phyloP scores from a whole-genome alignment of 2,329 filamentous ascomycete genomes.

The Hymenoscyphus scutula region DNA sequence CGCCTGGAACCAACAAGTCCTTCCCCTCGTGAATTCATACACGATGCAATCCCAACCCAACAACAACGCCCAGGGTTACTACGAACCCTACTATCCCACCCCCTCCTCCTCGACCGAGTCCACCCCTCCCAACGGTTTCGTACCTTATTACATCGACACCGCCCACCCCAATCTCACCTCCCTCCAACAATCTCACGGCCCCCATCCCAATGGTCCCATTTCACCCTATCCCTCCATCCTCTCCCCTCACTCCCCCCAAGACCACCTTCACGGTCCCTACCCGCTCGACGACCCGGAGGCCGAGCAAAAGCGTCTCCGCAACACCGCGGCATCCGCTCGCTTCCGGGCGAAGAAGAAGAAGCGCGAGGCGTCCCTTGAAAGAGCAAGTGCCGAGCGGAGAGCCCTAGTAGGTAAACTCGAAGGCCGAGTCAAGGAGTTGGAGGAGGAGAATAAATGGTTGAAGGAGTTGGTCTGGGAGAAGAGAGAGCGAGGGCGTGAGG shows the following conservation, averaged over 20 bases:
- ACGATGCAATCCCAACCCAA: conserved; percentile 12
- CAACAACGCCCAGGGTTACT: neutral
- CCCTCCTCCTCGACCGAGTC: conserved; percentile 14
- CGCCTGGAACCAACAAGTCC: conserved; percentile 6
- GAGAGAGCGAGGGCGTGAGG: conserved; percentile 26
- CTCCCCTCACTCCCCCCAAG: conserved; percentile 35
- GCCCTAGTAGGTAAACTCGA: conserved; percentile 74
- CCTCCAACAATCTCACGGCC: conserved; percentile 6
- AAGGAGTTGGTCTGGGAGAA: conserved; percentile 79
- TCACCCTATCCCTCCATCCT: conserved; percentile 14
- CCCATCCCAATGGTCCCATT: conserved; percentile 3
- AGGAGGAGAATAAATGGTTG: conserved; percentile 78
- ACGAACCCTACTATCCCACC: conserved; percentile 13
- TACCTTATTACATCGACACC: conserved; percentile 16
- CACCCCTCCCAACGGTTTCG: conserved; percentile 16
- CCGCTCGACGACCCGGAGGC: conserved; percentile 30
- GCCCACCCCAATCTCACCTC: conserved; percentile 2
- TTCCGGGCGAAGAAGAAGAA: conserved; percentile 97
- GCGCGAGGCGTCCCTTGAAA: conserved; percentile 79
- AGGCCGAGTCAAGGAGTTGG: conserved; percentile 56
- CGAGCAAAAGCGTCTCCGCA: conserved; percentile 67
- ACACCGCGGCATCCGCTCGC: conserved; percentile 82
- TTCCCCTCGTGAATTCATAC: conserved; percentile 6
- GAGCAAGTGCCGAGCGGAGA: conserved; percentile 74
- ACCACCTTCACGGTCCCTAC: conserved; percentile 23